Percentiles rank a stretch among this genome's conserved stretches.
These are phyloP conservation scores for Suhomyces xylopsoci DNA, from an alignment of 805 yeast species.

Conservation along the genomic window DNA sequence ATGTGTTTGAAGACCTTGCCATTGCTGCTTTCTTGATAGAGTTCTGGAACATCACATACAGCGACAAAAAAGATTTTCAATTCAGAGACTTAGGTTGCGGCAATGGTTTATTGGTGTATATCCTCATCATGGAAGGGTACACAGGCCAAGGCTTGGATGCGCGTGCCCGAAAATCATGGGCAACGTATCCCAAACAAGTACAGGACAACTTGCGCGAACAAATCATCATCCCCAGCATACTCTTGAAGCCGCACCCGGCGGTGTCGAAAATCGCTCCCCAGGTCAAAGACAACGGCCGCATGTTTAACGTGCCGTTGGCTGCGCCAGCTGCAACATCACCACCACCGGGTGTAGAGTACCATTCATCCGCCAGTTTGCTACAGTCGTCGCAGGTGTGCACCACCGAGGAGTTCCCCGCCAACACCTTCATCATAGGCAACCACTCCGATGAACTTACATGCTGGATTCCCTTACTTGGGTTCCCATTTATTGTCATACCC, in stretches of 20 bases:
- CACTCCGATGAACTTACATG: constrained; percentile 94
- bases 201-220: constrained; percentile 64
- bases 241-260: constrained; percentile 69
- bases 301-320: constrained; percentile 45
- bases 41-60: constrained; percentile 61
- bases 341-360: constrained; percentile 23
- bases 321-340: constrained; percentile 5
- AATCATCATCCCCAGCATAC: constrained; percentile 73
- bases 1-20: constrained; percentile 93
- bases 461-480: constrained; percentile 88
- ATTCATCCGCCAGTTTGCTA: constrained; percentile 51
- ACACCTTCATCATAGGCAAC: constrained; percentile 86
- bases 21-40: constrained; percentile 92
- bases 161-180: constrained; percentile 85
- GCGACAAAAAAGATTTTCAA: constrained; percentile 46
- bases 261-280: constrained; percentile 51
- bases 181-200: constrained; percentile 62
- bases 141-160: constrained; percentile 87
- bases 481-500: constrained; percentile 88
- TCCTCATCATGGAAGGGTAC: constrained; percentile 75
- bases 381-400: constrained; percentile 51
- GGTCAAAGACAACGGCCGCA: constrained; percentile 57
- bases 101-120: constrained; percentile 79
- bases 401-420: constrained; percentile 60
- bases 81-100: constrained; percentile 95